A percentile compares a stretch with the other conserved stretches of the same genome.
These are phyloP conservation scores for Pilobolus umbonatus DNA, from an alignment of 192 early-diverging fungal genomes.

Conservation along the genomic window DNA sequence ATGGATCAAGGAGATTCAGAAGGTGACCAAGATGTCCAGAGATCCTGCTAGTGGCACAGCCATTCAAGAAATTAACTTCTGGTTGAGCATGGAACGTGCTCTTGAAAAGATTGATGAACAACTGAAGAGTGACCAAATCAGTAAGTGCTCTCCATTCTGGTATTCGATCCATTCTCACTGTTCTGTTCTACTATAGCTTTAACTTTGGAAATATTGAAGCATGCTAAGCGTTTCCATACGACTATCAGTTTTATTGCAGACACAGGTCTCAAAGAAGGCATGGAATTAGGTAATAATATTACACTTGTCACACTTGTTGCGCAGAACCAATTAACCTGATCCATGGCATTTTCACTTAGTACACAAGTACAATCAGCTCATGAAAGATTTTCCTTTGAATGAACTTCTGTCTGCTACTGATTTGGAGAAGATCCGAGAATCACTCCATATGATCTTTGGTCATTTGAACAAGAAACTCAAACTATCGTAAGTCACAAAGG, in stretches of 20 bases:
- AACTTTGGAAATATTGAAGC: slow-evolving; percentile 89
- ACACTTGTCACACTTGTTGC: background rate
- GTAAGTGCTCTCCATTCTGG: slow-evolving; percentile 27
- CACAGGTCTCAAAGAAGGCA: slow-evolving; percentile 94
- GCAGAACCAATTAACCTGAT: no score
- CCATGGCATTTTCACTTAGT: slow-evolving; percentile 39
- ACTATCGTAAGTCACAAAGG: slow-evolving; percentile 78
- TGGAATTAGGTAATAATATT: slow-evolving; percentile 59
- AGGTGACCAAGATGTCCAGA: slow-evolving; percentile 91
- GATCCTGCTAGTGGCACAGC: slow-evolving; percentile 91
- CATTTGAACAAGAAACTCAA: slow-evolving; percentile 98
- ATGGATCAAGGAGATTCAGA: slow-evolving; percentile 99
- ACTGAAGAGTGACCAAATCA: slow-evolving; percentile 84
- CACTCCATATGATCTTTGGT: slow-evolving; percentile 79
- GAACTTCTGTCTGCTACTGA: slow-evolving; percentile 96
- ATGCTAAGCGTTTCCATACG: slow-evolving; percentile 97
- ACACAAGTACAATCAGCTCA: slow-evolving; percentile 91
- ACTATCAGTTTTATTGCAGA: slow-evolving; percentile 97
- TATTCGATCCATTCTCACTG: background rate
- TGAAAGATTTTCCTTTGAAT: slow-evolving; percentile 98
- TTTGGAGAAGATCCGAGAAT: slow-evolving; percentile 71
- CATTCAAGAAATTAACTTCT: slow-evolving; percentile 98
- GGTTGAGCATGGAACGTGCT: slow-evolving; percentile 95
- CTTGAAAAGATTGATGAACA: slow-evolving; percentile 92
- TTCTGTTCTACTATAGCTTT: slow-evolving; percentile 48